Base-by-base conservation (phyloP, 2,329 filamentous ascomycete species). In the Colletotrichum sp. region DNA sequence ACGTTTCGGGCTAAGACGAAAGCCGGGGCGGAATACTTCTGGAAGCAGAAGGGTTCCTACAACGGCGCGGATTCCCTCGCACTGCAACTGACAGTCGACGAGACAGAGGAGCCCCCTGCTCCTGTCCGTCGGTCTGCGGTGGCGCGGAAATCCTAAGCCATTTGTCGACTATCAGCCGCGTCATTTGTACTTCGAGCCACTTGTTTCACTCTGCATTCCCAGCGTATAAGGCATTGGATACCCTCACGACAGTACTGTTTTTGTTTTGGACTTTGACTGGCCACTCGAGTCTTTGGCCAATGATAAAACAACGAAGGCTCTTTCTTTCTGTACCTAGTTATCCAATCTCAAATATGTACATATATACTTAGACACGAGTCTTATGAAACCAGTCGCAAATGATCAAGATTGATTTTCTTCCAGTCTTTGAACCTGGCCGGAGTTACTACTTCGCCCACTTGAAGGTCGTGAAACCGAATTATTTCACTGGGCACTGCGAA, bases 41-140 rank as follows among this genome's bases (percentile, higher is more conserved):
- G 44, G 44, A 52, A 52, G 44, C 44, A 52, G n/a, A 52, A 52
- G 11, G 76, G 75, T 9, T 52, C 22, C 1, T 72, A 70, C 65
- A 70, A 64, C 6, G 71, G 71, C 15, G 64, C 74, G 13, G 74
- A 72, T 22, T 70, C 71, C 19, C 55, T 74, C 15, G 48, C 75
- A 12, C 60, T 77, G 73, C 76, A 76, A 60, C 68, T 73, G 16
- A 68, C 60, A 16, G 65, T 77, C 25, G 69, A 74, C 11, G 76
- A 76, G 66, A 61, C n/a, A 44, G 30, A 44, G 44, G 44, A 52
- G 44, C 44, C 44, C n/a, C 44, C 44, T 5, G 44, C 44, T 22
- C 44, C 44, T 13, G 44, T 52, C 44, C 44, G 44, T 52, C 44
- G 44, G n/a, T 52, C 44, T 22, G n/a, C n/a, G 12, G 44, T 25